Evolutionary conservation across 2,329 filamentous ascomycete species (phyloP), one percentile per base, ranked within the genome.

Genomic region (Penicillium hordei): DNA sequence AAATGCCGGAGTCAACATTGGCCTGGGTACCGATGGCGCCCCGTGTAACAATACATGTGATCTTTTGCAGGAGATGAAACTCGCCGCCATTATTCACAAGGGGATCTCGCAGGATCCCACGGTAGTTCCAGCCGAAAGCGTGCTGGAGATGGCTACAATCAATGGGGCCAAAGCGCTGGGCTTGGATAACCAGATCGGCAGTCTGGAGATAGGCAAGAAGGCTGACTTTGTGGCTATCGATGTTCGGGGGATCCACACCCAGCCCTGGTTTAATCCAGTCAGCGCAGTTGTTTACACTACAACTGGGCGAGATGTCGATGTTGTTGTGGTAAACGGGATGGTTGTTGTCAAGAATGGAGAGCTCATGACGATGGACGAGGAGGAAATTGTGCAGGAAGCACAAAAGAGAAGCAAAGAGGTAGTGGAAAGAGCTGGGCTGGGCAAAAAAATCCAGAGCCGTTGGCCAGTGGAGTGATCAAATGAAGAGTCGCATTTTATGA

Each of bases 21-120:
- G 72, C 0, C 68, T 83, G 0, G 82, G 81, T 0, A 83, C 81
- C 0, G 81, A 84, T 62, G 81, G 81, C 0, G 81, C 81, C 0
- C 81, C 81, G 0, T 83, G 81, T 65, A 79, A 80, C 36, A 82
- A 82, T 60, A 77, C 77, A 7, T 81, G 80, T 65, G 80, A 82
- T 59, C 75, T 83, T 68, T 65, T 83, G 19, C 78, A 78, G 48
- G 81, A 83, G 68, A 83, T 82, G 79, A 79, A 80, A 49, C 70
- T 83, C 0, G 79, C 81, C 0, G 77, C 74, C 0, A 78, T 83
- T 12, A 66, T 83, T 34, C 81, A 83, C 58, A 79, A 79, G 60
- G 78, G 78, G 19, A 58, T 64, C 3, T 72, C 70, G 5, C 71
- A 73, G 45, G 74, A 83, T 58, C 78, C 81, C 2, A 72, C 69